Evolutionary conservation across 148 eudicot species (phyloP), one percentile per base, ranked within the genome.

Genomic region (Polygonum aviculare): DNA sequence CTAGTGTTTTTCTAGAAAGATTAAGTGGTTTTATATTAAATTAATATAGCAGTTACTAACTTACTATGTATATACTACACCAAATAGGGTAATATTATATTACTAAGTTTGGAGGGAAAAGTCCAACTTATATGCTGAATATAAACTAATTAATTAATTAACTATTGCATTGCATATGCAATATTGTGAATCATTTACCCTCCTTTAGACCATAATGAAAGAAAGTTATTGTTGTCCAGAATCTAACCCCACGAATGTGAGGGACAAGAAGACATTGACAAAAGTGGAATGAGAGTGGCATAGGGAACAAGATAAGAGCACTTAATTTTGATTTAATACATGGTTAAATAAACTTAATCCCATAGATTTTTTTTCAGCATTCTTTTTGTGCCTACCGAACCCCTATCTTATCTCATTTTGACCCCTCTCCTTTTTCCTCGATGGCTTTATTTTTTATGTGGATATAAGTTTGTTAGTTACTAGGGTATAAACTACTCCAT

Each of bases 301-400:
- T 26, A 31, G 70, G 70, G 70, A 63, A 63, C 70, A 63, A 63
- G 70, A 63, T 63, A 63, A 63, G 70, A 12, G 70, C 70, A 63
- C 70, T 33, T 26, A 63, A 35, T 35, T 63, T 63, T 3, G 8
- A 57, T 19, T 12, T 14, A 63, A 22, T 33, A 11, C 35, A 63
- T 63, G 40, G 35, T 33, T 35, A 63, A 12, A 63, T 63, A 3
- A 40, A 63, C 5, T 63, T 63, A 63, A 31, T 33, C 70, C 31
- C 67, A 18, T 4, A 16, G 21, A 18, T 55, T 16, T 55, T 19
- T 19, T 3, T 3, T 26, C 5, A 19, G 2, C 35, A 19, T 19
- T 15, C 2, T 57, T 57, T n/a, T 57, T 57, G 26, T 57, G 33
- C 21, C 63, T 57, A 57, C 63, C 33, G 11, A 57, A 57, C 63